Evolutionary conservation across 345 rosid species (phyloP), one percentile per base, ranked within the genome.

Genomic region (Jatropha curcas): DNA sequence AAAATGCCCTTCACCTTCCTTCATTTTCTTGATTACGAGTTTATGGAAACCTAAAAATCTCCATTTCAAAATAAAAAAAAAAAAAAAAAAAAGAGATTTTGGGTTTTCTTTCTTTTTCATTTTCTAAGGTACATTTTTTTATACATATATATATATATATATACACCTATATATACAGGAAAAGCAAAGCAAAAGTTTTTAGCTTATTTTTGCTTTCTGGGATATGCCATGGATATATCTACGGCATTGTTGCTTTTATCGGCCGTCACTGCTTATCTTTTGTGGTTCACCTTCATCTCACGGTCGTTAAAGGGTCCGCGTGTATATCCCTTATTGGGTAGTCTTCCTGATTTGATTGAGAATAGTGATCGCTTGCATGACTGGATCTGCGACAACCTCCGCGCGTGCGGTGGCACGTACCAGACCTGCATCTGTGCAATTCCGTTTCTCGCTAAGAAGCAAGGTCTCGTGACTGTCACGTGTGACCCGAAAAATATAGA

Each of bases 401-500:
- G 84, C 7, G 98, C 94, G 19, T 87, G 93, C 70, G 94, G 96
- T 62, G 99, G 99, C 63, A 95, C 99, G 48, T 95, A 95, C 85
- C 98, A 95, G 83, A 95, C 98, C 56, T 95, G 98, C 85, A 95
- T 88, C 71, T 95, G 94, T 45, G 94, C 99, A 0, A 73, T 95
- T 1, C 99, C 99, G 0, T 90, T 91, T 68, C 76, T 95, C 7
- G 91, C 96, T 13, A 80, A 66, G 73, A 89, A 86, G 82, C 98
- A 95, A 75, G 99, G 99, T 12, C 96, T 91, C 70, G 98, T 92
- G 65, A 92, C 99, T 0, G 99, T 95, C 82, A 95, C 99, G 65
- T 95, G 98, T 80, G 98, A 94, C 50, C 98, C 96, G 31, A 84
- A 80, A 78, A 94, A 94, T 76, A 60, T 94, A 1, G 98, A 92